Evolutionary conservation across 2,329 filamentous ascomycete genomes (phyloP).

Genomic region (Colletotrichum navitas): DNA sequence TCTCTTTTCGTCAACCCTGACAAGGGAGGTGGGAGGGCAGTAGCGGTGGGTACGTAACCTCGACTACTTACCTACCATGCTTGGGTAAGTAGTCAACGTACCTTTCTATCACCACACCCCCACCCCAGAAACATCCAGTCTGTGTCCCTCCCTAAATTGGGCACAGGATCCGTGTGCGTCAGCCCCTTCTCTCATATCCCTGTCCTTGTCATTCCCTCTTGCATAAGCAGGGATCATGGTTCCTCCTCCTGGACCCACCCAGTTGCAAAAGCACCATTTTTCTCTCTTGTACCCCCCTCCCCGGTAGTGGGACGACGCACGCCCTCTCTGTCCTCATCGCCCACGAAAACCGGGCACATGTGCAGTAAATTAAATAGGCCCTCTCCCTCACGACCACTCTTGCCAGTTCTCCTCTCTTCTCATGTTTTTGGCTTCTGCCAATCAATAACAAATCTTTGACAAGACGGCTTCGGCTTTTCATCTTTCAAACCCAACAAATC

Average conservation of each 20-base stretch:
- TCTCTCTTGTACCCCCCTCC: too few relatives aligned
- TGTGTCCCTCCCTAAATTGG: slow-evolving; percentile 28
- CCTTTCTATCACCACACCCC: background rate
- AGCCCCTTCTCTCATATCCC: background rate
- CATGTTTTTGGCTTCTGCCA: slow-evolving; percentile 55
- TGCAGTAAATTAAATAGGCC: slow-evolving; percentile 38
- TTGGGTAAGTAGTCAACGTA: background rate
- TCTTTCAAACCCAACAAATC: background rate
- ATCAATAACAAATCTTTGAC: slow-evolving; percentile 46
- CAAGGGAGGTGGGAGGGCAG: background rate
- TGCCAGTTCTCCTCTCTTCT: slow-evolving; percentile 44
- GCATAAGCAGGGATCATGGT: slow-evolving; percentile 4
- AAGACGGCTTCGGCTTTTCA: slow-evolving; percentile 46
- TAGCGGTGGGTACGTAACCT: background rate
- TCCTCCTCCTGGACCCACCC: background rate
- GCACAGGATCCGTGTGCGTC: slow-evolving; percentile 1
- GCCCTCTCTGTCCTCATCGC: slow-evolving; percentile 22
- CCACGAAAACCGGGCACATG: slow-evolving; percentile 25
- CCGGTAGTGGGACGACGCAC: slow-evolving; percentile 3
- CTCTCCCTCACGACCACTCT: slow-evolving; percentile 45
- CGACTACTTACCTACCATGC: background rate
- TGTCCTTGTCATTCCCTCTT: background rate
- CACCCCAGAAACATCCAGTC: background rate
- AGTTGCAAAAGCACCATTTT: background rate
- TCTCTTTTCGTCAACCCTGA: background rate